Evolutionary conservation across 2,329 filamentous ascomycete species (phyloP), one percentile per base, ranked within the genome.

Genomic region (Paecilomyces variotii): DNA sequence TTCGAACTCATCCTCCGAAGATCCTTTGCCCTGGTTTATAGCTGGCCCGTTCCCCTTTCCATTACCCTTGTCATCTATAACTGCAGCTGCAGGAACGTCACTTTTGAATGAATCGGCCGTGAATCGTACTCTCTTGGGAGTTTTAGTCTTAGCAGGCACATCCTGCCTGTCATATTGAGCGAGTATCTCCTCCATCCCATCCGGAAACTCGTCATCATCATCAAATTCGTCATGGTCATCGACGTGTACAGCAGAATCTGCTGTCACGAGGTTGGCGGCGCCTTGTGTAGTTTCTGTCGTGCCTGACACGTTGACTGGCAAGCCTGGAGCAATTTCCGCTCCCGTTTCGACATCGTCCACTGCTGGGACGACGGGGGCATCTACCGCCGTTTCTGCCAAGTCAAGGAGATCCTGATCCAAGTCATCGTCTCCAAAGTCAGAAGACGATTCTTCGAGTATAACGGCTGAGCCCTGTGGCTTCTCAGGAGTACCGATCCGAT

Each of bases 1-100:
- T 53, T 86, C 88, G 78, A 90, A 90, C 67, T 91, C 91, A 75
- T 91, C 89, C 59, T 84, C 87, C 62, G 79, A 79, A 64, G 65
- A 77, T 70, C 57, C 74, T 69, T 56, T 68, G 64, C 39, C n/a
- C n/a, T 4, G 39, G 14, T 45, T 45, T 19, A 45, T n/a, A 19
- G n/a, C 39, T 4, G 9, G 39, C 2, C n/a, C 39, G 9, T 59
- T 56, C 6, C 52, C 54, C 54, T 64, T 55, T 10, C 27, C 39
- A 30, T 52, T 10, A 27, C 57, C 55, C 55, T 59, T 32, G 27
- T 24, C 35, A 45, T 32, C 49, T 39, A 39, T 30, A 39, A 32
- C 26, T 26, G 35, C 27, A 7, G 53, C 57, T 2, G 52, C 55
- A 12, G 57, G 30, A 50, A 39, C 14, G 27, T 26, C 35, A 54